Evolutionary conservation across 208 protist species (phyloP), one percentile per base, ranked within the genome.

Genomic region (Plasmodiophora brassicae): DNA sequence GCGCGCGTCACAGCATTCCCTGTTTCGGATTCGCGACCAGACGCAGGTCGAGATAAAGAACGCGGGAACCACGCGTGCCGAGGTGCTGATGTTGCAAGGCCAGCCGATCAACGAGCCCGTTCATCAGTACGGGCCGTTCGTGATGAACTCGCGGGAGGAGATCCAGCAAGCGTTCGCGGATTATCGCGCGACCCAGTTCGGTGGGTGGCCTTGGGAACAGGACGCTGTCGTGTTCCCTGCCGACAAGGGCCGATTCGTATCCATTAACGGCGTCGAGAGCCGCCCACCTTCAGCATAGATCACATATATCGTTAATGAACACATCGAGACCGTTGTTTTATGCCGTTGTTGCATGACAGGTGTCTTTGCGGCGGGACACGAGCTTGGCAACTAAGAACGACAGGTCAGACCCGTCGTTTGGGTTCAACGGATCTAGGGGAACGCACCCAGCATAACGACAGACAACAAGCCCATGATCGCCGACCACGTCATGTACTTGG

Each of bases 31-130:
- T 25, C 50, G 20, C 25, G 50, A 25, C 50, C 20, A 25, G 25
- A 57, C 50, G 20, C 20, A 25, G 14, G 50, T 57, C 50, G 50
- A 57, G 14, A 35, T 86, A 45, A 22, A n/a, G 10, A 86, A 86
- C 28, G 14, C 10, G 8, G 84, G 43, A 22, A 28, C 84, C 20
- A 10, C 25, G n/a, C 20, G 28, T 8, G 20, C 84, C 8, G 84
- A 86, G n/a, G 20, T 84, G 14, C 46, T 86, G n/a, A 86, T 86
- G 44, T 35, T 86, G 25, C 84, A 86, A 86, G 84, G 84, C n/a
- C 41, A 86, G 25, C 84, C 84, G 36, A 86, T 86, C 43, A 57
- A 57, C 20, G 84, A 86, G 25, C 84, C 84, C 28, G 84, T 86
- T 22, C 43, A 32, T 22, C 84, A 86, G 46, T 35, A 86, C 25